Evolutionary conservation across 1,284 basidiomycete genomes (phyloP), one percentile per base, ranked within the genome.

Genomic region (Ceratobasidium papillatum): DNA sequence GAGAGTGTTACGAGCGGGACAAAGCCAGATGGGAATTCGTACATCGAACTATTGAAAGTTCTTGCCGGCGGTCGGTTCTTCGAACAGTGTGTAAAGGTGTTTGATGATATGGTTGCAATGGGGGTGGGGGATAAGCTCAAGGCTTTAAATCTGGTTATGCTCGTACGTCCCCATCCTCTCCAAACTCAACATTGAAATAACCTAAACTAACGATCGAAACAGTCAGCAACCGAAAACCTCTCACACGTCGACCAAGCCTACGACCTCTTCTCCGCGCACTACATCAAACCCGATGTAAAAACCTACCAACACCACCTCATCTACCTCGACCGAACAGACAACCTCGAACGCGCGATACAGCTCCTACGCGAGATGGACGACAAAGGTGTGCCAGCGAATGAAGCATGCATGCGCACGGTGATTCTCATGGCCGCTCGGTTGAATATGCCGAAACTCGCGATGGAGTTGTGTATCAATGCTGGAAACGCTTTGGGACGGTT

Each of bases 91-190:
- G 87, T 88, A 83, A 92, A 91, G 7, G 86, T 93, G 32, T 84
- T 93, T 59, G 88, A 91, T 36, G 93, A 95, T 78, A 93, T 94
- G 87, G 73, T 84, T 27, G 82, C 86, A 17, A 79, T 87, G 64
- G 88, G 87, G 0, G 79, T 95, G 34, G 77, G 80, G 25, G 92
- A 89, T 0, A 85, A 90, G 75, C 78, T 84, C 1, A 83, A 86
- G 71, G 86, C 88, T 2, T 93, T 90, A 82, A 89, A 92, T 77
- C 82, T 86, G 54, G 84, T 95, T 19, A 82, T 95, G 71, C 80
- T 86, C 76, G 92, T 92, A 80, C 78, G 82, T 80, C 19, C 8
- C 58, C 8, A 4, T 47, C 47, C 47, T 32, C 51, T 74, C 68
- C 58, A 52, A 11, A n/a, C n/a, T n/a, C n/a, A n/a, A n/a, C n/a